phyloP scores from a whole-genome alignment of 2,329 filamentous ascomycete genomes.

The Clarireedia hainanense region DNA sequence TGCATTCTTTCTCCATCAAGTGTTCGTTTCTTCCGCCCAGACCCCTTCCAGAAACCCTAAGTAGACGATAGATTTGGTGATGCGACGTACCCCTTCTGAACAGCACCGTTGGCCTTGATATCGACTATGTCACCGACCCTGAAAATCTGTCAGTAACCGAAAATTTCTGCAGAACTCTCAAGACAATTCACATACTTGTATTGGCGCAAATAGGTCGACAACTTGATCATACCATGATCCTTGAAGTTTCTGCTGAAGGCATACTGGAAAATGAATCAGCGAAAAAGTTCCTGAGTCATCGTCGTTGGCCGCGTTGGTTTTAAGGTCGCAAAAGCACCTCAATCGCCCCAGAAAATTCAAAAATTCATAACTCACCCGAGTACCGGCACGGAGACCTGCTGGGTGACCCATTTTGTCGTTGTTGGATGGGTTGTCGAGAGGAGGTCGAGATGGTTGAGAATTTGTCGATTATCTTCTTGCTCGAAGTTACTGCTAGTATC shows the following conservation, averaged over 20 bases:
- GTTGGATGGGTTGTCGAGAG: constrained; percentile 14
- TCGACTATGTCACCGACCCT: constrained; percentile 98
- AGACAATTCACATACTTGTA: constrained; percentile 60
- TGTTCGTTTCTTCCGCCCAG: no score
- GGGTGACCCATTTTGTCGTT: constrained; percentile 51
- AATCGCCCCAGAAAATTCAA: neutral
- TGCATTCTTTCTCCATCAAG: neutral
- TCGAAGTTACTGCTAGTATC: neutral
- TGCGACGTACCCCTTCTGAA: constrained; percentile 84
- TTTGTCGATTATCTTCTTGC: constrained; percentile 8
- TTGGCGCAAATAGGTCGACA: constrained; percentile 89
- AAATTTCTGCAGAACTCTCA: constrained; percentile 13
- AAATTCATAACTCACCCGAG: constrained; percentile 54
- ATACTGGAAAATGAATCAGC: constrained; percentile 46
- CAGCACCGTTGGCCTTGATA: constrained; percentile 96
- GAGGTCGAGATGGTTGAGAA: constrained; percentile 13
- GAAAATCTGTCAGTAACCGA: constrained; percentile 35
- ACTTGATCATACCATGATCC: constrained; percentile 86
- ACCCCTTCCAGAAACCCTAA: neutral
- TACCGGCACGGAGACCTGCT: constrained; percentile 79
- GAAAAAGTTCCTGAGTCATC: neutral
- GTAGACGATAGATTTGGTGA: constrained; percentile 6
- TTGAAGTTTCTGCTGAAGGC: constrained; percentile 79
- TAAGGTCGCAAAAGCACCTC: neutral
- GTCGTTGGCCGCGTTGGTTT: constrained; percentile 6